A percentile compares a stretch with the other conserved stretches of the same genome.
Conservation (phyloP, 2,329 filamentous ascomycete genomes). For the Aureobasidium sp. region DNA sequence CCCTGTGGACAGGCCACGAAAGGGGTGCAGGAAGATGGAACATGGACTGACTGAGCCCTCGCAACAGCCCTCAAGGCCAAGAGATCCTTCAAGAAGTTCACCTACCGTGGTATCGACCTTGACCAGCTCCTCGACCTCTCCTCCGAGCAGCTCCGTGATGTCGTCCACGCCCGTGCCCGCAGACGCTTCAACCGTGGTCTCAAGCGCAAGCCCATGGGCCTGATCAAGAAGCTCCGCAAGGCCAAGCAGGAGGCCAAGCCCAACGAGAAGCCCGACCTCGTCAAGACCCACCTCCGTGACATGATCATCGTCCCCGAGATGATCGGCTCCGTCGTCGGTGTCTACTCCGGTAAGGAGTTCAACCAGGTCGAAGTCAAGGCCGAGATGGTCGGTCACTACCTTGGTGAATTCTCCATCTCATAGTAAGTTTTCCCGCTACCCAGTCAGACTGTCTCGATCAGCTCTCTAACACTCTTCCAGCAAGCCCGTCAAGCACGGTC, state of each 20-base stretch:
- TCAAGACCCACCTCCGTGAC: constrained; percentile 99
- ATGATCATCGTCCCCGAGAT: constrained; percentile 99
- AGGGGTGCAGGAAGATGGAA: constrained; percentile 32
- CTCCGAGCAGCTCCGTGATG: constrained; percentile 97
- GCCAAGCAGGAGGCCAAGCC: constrained; percentile 97
- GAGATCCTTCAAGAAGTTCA: constrained; percentile 99
- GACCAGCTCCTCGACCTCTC: constrained; percentile 99
- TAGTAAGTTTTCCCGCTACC: constrained; percentile 60
- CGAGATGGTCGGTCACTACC: constrained; percentile 99
- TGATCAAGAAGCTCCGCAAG: constrained; percentile 99
- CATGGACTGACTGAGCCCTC: constrained; percentile 26
- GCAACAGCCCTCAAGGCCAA: constrained; percentile 90
- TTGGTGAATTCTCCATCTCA: constrained; percentile 99
- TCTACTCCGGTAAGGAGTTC: constrained; percentile 99
- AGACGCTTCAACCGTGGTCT: constrained; percentile 99
- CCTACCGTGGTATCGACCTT: constrained; percentile 98
- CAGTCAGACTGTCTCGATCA: not conserved
- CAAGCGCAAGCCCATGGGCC: constrained; percentile 99
- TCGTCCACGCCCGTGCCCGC: constrained; percentile 97
- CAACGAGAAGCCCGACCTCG: constrained; percentile 99
- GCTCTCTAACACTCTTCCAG: constrained; percentile 51
- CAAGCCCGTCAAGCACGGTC: constrained; percentile 99
- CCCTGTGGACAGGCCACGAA: constrained; percentile 34
- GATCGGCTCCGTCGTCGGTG: constrained; percentile 96
- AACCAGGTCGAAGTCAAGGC: constrained; percentile 99